These are phyloP conservation scores for Xylariaceae sp. DNA, from an alignment of 2,329 filamentous ascomycete species.

Conservation along the genomic window DNA sequence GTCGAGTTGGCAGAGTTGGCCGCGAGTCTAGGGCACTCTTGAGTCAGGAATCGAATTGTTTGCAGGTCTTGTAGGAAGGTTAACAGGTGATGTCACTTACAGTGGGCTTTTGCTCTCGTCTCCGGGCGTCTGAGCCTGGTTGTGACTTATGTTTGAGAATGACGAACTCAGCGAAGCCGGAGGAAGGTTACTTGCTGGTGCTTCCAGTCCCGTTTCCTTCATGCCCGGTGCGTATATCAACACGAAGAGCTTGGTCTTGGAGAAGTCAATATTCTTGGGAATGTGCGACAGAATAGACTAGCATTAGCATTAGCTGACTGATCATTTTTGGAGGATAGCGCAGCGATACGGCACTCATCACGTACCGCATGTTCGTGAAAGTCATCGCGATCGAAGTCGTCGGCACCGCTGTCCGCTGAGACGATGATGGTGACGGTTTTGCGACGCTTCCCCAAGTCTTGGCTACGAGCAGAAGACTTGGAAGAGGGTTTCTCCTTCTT, in stretches of 20 bases:
- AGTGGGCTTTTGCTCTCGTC: constrained; percentile 59
- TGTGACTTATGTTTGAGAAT: constrained; percentile 78
- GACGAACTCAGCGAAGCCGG: constrained; percentile 71
- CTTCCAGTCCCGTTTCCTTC: constrained; percentile 60
- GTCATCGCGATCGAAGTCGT: constrained; percentile 55
- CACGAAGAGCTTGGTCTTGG: constrained; percentile 74
- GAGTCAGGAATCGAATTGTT: constrained; percentile 28
- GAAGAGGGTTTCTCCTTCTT: constrained; percentile 46
- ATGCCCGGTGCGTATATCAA: constrained; percentile 83
- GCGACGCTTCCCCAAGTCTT: constrained; percentile 44
- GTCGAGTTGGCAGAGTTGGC: constrained; percentile 51
- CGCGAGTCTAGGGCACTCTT: constrained; percentile 42
- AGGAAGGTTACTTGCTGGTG: constrained; percentile 49
- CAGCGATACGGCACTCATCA: background rate
- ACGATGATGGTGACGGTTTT: constrained; percentile 87
- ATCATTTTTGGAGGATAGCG: background rate
- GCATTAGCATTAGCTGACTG: constrained; percentile 2
- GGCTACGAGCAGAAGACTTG: constrained; percentile 29
- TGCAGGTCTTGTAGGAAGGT: background rate
- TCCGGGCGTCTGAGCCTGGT: constrained; percentile 65
- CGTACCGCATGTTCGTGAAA: constrained; percentile 79
- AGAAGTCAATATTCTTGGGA: constrained; percentile 69
- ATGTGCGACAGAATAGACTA: constrained; percentile 88
- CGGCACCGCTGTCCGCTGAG: constrained; percentile 66
- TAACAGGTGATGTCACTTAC: constrained; percentile 36